Percentiles rank a stretch among this genome's conserved stretches.
Evolutionary conservation across 2,329 filamentous ascomycete species (phyloP).

Genomic region (Cercospora brassicicola): DNA sequence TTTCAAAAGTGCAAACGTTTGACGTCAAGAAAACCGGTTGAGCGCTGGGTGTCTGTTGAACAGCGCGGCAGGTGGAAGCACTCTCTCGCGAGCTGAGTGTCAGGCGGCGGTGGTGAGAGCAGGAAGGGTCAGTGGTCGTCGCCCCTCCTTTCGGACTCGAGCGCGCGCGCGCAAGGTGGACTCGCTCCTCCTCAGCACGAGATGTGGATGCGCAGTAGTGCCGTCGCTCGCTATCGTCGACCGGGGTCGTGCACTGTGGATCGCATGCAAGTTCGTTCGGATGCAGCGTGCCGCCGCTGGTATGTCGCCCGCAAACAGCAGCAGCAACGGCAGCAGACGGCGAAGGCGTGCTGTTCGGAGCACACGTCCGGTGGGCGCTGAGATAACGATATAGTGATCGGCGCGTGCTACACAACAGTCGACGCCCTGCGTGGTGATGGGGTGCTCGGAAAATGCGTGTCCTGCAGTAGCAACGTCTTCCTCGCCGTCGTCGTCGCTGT

Average conservation of each 20-base stretch:
- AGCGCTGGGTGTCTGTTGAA: not conserved
- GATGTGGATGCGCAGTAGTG: not conserved
- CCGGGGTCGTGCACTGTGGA: not conserved
- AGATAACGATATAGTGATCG: conserved; percentile 6
- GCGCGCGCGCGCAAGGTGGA: not conserved
- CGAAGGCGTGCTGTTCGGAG: not conserved
- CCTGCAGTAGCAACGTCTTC: not conserved
- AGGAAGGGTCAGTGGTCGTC: not conserved
- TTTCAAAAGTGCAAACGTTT: not conserved
- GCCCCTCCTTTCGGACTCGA: not conserved
- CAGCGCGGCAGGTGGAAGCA: not conserved
- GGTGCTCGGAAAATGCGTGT: not conserved
- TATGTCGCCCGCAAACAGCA: conserved; percentile 1
- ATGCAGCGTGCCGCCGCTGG: conserved; percentile 5
- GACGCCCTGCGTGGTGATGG: not conserved
- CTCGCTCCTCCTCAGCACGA: not conserved
- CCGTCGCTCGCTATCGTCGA: not conserved
- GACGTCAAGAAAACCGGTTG: not conserved
- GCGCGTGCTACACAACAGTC: not conserved
- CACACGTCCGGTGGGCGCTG: not conserved
- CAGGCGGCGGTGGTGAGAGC: not conserved
- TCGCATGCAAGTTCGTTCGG: conserved; percentile 7
- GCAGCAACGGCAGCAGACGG: not conserved
- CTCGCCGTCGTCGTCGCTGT: not conserved
- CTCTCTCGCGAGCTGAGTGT: not conserved